Percentiles rank a stretch among this genome's conserved stretches.
These are phyloP conservation scores for Endoconidiophora polonica DNA, from an alignment of 2,329 filamentous ascomycete species.

Conservation along the genomic window DNA sequence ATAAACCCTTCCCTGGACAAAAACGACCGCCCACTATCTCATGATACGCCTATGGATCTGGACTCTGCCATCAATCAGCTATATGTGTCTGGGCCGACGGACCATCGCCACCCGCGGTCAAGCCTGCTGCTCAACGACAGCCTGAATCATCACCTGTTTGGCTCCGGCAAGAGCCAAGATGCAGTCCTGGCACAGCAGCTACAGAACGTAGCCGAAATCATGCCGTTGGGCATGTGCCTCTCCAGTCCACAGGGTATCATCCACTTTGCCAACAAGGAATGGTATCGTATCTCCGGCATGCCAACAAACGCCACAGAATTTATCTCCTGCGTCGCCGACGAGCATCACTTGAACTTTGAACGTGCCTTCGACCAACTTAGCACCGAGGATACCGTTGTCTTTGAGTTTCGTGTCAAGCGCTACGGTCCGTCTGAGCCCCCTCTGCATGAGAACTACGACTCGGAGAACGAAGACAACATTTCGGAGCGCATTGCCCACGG, in stretches of 20 bases:
- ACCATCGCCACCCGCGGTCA: background rate
- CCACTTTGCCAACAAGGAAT: conserved; percentile 56
- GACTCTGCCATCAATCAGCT: background rate
- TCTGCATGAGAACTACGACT: background rate
- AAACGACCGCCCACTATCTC: no score
- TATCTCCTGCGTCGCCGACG: conserved; percentile 28
- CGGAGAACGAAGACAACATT: conserved; percentile 12
- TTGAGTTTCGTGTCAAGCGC: conserved; percentile 29
- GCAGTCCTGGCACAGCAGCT: conserved; percentile 32
- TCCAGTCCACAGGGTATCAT: conserved; percentile 47
- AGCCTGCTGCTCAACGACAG: background rate
- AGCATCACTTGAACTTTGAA: conserved; percentile 27
- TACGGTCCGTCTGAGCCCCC: background rate
- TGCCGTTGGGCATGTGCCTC: conserved; percentile 60
- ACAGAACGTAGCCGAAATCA: conserved; percentile 56
- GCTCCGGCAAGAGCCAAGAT: background rate
- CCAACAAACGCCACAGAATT: conserved; percentile 21
- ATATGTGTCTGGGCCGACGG: background rate
- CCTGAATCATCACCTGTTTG: background rate
- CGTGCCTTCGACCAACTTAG: conserved; percentile 16
- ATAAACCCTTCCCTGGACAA: background rate
- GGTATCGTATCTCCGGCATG: conserved; percentile 33
- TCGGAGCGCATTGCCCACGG: conserved; percentile 6
- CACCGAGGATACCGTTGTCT: conserved; percentile 24
- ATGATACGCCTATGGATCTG: background rate